Evolutionary conservation across 768 basidiomycete species (phyloP), one percentile per base, ranked within the genome.

Genomic region (Butyriboletus loyo): DNA sequence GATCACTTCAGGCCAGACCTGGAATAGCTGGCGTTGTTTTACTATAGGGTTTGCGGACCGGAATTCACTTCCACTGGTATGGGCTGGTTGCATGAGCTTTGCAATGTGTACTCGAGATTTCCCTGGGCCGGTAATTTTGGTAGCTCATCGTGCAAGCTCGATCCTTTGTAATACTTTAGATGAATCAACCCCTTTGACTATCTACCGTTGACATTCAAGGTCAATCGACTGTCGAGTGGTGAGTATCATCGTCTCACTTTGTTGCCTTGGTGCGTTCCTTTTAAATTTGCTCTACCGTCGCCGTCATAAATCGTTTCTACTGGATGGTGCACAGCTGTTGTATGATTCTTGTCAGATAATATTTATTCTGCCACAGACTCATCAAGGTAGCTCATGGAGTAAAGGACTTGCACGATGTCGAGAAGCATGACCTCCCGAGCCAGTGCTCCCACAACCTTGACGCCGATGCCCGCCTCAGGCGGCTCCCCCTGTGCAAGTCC

Each of bases 61-160:
- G 43, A 40, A 47, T n/a, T 46, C 32, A 42, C 38, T 49, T 59
- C 52, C 60, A 52, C 52, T 51, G 57, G 56, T 37, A 55, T 62
- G 42, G 53, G 41, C 49, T 52, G 42, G 42, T 52, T 41, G 53
- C 9, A 44, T 53, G 54, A 7, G 52, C 24, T 48, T 36, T 51
- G 17, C 22, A 30, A 22, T 46, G 35, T 46, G 15, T 48, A 38
- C 49, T 54, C 42, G 27, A 37, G 54, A 8, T 19, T 50, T 39
- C 32, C 57, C 44, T 60, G 52, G 58, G 59, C 40, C 64, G 52
- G 63, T 44, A 21, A 31, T 39, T 28, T 50, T 43, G 40, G 41
- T 45, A 44, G 50, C 24, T 53, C 39, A 31, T 41, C 35, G 30
- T 50, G 53, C 47, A 36, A 39, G 38, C 46, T 27, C 36, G 50